A percentile compares a stretch with the other conserved stretches of the same genome.
phyloP scores from a whole-genome alignment of 2,329 filamentous ascomycete genomes.

The Sporothrix mexicana region DNA sequence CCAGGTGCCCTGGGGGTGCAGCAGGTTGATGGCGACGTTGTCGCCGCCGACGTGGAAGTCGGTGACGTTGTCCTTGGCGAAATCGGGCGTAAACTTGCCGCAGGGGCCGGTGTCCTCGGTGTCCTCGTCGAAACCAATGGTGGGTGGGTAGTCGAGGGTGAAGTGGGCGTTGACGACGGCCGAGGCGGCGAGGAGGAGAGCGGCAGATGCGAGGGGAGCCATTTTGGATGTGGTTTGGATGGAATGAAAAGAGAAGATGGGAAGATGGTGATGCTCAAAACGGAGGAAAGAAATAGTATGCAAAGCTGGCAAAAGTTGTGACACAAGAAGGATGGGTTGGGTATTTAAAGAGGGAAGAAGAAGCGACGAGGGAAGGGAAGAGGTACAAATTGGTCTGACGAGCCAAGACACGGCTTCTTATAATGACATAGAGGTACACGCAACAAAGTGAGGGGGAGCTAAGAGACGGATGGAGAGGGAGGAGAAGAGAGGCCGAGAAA shows the following conservation, averaged over 20 bases:
- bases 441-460: too few relatives aligned
- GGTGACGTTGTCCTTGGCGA: slow-evolving; percentile 47
- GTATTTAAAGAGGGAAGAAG: not conserved
- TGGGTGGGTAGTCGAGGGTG: slow-evolving; percentile 54
- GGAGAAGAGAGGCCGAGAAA: not conserved
- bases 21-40: slow-evolving; percentile 54
- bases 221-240: slow-evolving; percentile 40
- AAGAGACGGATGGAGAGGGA: not conserved
- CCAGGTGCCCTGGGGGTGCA: slow-evolving; percentile 61
- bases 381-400: slow-evolving; percentile 2
- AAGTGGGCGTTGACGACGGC: slow-evolving; percentile 59
- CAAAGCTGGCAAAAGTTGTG: not conserved
- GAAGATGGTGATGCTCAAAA: not conserved
- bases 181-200: slow-evolving; percentile 49
- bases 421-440: slow-evolving; percentile 30
- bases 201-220: slow-evolving; percentile 46
- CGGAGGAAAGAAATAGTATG: not conserved
- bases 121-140: slow-evolving; percentile 57
- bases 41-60: slow-evolving; percentile 65
- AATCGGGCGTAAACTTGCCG: slow-evolving; percentile 58
- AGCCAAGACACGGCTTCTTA: slow-evolving; percentile 31
- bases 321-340: not conserved
- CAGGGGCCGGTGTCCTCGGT: slow-evolving; percentile 57
- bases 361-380: not conserved
- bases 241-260: not conserved